Evolutionary conservation across 371 early-diverging fungal genomes (phyloP).

Genomic region (Mortierella polycephala): DNA sequence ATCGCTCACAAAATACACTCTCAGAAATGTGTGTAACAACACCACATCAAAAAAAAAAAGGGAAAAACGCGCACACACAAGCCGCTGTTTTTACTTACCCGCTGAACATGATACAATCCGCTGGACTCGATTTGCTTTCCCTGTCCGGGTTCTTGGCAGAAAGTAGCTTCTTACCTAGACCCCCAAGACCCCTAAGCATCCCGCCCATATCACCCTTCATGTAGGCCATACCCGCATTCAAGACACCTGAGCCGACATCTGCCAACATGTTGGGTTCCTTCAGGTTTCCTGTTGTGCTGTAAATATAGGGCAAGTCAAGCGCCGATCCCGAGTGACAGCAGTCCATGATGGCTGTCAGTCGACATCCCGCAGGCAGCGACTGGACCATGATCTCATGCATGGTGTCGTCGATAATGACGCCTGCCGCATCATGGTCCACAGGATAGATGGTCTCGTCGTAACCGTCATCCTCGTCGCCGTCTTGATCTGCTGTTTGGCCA

Average conservation of each 20-base stretch:
- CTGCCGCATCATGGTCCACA: slow-evolving; percentile 81
- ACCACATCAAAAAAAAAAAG: slow-evolving; percentile 16
- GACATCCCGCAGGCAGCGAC: slow-evolving; percentile 85
- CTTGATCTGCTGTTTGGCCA: slow-evolving; percentile 67
- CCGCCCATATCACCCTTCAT: slow-evolving; percentile 65
- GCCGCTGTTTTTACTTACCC: slow-evolving; percentile 59
- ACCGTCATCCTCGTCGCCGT: slow-evolving; percentile 91
- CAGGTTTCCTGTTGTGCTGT: slow-evolving; percentile 77
- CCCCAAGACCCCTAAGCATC: slow-evolving; percentile 59
- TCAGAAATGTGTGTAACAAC: too few species aligned
- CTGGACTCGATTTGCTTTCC: slow-evolving; percentile 68
- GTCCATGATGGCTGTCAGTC: slow-evolving; percentile 91
- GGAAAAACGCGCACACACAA: not conserved
- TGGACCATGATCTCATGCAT: slow-evolving; percentile 85
- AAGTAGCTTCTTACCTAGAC: slow-evolving; percentile 60
- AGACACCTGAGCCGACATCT: slow-evolving; percentile 61
- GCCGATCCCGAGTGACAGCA: slow-evolving; percentile 91
- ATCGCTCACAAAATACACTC: not conserved
- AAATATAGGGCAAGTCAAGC: slow-evolving; percentile 89
- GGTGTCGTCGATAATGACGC: slow-evolving; percentile 89
- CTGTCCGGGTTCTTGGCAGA: slow-evolving; percentile 57
- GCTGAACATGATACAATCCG: slow-evolving; percentile 88
- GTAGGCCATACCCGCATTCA: slow-evolving; percentile 66
- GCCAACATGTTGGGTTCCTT: slow-evolving; percentile 67
- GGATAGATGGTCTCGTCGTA: slow-evolving; percentile 88